Conservation (phyloP, 768 basidiomycete species). For the Cystofilobasidium ferigula region DNA sequence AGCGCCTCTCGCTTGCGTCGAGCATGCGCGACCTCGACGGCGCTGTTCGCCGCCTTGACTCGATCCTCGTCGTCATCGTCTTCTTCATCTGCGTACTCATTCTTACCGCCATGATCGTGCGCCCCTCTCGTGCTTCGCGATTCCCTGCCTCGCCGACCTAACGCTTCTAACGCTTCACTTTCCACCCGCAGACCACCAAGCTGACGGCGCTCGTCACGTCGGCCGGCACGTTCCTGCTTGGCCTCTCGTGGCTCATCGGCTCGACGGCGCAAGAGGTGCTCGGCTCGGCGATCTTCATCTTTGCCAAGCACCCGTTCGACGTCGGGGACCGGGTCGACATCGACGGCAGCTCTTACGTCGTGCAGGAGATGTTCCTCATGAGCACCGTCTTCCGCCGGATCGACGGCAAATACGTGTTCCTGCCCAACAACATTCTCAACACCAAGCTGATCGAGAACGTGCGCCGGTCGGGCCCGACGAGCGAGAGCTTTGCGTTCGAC, state of each 20-base stretch:
- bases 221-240: conserved; percentile 54
- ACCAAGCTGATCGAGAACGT: conserved; percentile 37
- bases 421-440: conserved; percentile 38
- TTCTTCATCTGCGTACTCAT: conserved; percentile 63
- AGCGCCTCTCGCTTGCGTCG: conserved; percentile 69
- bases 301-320: conserved; percentile 47
- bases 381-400: conserved; percentile 42
- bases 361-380: conserved; percentile 76
- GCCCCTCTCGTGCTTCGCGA: conserved; percentile 29
- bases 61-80: conserved; percentile 70
- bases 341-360: conserved; percentile 53
- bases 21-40: conserved; percentile 83
- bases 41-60: conserved; percentile 62
- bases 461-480: conserved; percentile 50
- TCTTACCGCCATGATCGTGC: conserved; percentile 65
- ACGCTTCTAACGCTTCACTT: conserved; percentile 21
- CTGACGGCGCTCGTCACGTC: conserved; percentile 63
- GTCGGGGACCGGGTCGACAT: conserved; percentile 46
- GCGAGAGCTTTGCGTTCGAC: conserved; percentile 58
- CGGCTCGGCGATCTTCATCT: conserved; percentile 79
- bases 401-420: conserved; percentile 39
- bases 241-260: conserved; percentile 77
- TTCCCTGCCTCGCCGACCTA: conserved; percentile 24
- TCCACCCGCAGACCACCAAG: conserved; percentile 51
- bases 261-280: conserved; percentile 65